Evolutionary conservation across 1,139 yeast species (phyloP), one percentile per base, ranked within the genome.

Genomic region (Taphrina wiesneri): DNA sequence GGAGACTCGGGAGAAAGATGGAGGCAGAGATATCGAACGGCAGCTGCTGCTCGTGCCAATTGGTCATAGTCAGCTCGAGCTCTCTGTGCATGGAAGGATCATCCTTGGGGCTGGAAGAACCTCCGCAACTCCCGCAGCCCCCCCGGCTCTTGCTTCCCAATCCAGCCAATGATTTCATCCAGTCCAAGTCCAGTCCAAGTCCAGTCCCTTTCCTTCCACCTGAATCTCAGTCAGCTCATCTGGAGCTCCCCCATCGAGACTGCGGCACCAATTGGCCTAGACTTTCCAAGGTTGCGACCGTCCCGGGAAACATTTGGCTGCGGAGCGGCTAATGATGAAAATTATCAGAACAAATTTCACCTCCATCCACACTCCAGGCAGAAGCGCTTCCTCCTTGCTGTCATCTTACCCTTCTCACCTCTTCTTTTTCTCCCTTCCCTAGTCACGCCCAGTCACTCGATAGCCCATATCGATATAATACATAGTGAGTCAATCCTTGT

Each of bases 281-380:
- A 4, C 5, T 4, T 32, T 11, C 15, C 2, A 32, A 32, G 6
- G 15, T 15, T 7, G 19, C 43, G 28, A 45, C 49, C 28, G 49
- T 6, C 49, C 49, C 28, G 49, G 28, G 28, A 45, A 45, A 45
- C 49, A 45, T 45, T 45, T 45, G 49, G 25, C 28, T 45, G 49
- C 19, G 15, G n/a, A 17, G 30, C 49, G 49, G 49, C n/a, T 45
- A 45, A 11, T 7, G 49, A 45, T 45, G 49, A 45, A 45, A 45
- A 45, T 21, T 45, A 45, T 45, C 28, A n/a, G 49, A 45, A 45
- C 49, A 45, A 45, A 45, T 45, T 45, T 45, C 49, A 45, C 49
- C 49, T 9, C 15, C 49, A n/a, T 45, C 7, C n/a, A 9, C 13
- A 9, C 13, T 13, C 21, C 49, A 21, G 49, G 49, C 49, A 7